Conservation (phyloP, 2,329 filamentous ascomycete species). For the Epichloe coenophiala region DNA sequence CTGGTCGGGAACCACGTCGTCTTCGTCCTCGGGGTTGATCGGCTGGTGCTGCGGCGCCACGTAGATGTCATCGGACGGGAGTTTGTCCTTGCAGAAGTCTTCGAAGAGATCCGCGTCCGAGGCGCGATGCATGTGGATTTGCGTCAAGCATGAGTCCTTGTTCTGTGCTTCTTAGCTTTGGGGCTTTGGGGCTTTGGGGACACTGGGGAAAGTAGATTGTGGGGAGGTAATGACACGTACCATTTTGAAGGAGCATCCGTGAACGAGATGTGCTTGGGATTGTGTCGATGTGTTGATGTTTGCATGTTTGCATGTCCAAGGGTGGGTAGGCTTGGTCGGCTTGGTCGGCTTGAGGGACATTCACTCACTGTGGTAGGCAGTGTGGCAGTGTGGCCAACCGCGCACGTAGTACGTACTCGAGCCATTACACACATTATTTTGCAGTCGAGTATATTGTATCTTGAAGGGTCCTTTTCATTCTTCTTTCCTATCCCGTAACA, state of each 20-base stretch:
- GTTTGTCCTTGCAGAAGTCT: constrained; percentile 56
- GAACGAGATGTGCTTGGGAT: background rate
- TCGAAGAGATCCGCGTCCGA: constrained; percentile 70
- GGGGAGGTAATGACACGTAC: background rate
- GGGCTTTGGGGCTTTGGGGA: too few species aligned
- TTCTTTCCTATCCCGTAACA: too few species aligned
- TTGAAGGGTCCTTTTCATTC: too few species aligned
- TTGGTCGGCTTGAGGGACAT: too few species aligned
- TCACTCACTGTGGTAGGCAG: too few species aligned
- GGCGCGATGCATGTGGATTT: constrained; percentile 60
- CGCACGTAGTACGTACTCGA: too few species aligned
- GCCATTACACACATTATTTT: too few species aligned
- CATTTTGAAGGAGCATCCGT: background rate
- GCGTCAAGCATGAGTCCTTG: constrained; percentile 64
- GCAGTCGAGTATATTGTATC: too few species aligned
- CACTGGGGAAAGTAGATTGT: too few species aligned
- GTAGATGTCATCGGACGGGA: constrained; percentile 68
- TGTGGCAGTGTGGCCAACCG: too few species aligned
- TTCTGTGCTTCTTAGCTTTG: constrained; percentile 27
- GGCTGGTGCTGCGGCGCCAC: constrained; percentile 70
- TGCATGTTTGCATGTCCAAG: too few species aligned
- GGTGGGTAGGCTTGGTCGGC: too few species aligned
- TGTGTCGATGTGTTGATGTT: background rate
- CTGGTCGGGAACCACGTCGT: constrained; percentile 78
- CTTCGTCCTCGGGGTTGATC: constrained; percentile 76